Conservation (phyloP, 352 stramenopile genomes). For the Blastocystis sp. region DNA sequence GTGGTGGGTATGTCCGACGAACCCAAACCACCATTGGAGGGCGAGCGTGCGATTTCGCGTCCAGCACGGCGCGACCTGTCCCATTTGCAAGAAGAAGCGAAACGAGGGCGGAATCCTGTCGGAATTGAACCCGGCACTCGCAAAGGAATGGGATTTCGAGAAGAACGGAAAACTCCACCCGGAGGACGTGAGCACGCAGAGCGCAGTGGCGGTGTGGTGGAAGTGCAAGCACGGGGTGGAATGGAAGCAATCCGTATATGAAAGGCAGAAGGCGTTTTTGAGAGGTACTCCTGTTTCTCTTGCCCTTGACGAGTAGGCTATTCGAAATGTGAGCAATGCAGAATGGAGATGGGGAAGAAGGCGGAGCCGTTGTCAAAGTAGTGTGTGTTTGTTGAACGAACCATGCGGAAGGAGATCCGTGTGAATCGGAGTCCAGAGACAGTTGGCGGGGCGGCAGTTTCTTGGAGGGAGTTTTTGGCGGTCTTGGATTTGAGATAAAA, state of each 20-base stretch:
- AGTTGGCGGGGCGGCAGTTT: no score
- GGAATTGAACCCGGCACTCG: not conserved
- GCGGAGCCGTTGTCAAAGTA: not conserved
- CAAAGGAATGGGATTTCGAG: conserved; percentile 47
- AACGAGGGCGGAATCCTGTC: not conserved
- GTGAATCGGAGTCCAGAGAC: no score
- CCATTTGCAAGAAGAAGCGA: not conserved
- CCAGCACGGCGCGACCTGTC: not conserved
- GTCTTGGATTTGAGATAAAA: no score
- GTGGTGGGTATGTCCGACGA: conserved; percentile 29
- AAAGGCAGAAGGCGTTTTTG: not conserved
- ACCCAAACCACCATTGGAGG: conserved; percentile 41
- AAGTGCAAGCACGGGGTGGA: conserved; percentile 57
- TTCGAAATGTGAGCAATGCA: conserved; percentile 37
- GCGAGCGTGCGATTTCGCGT: conserved; percentile 8
- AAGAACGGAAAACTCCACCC: conserved; percentile 44
- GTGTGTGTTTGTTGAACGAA: no score
- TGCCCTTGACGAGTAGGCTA: not conserved
- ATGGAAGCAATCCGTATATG: conserved; percentile 34
- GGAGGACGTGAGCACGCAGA: conserved; percentile 14
- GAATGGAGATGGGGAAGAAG: not conserved
- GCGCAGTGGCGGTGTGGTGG: conserved; percentile 47
- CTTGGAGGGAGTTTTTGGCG: no score
- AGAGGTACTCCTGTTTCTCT: not conserved
- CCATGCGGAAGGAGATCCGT: no score